Base-by-base conservation (phyloP, 2,329 filamentous ascomycete species). In the Talaromyces sp. region DNA sequence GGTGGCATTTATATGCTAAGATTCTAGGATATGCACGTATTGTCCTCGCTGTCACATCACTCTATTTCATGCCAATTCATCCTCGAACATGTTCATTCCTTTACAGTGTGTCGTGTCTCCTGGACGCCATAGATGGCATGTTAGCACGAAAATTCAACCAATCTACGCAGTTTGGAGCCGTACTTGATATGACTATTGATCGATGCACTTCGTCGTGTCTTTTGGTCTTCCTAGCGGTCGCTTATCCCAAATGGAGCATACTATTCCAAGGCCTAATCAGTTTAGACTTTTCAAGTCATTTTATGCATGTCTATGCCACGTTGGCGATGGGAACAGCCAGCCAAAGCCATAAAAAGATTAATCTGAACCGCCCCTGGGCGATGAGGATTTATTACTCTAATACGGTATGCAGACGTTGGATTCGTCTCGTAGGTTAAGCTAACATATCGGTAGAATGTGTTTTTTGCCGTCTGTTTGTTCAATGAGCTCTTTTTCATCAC, bases 61-160 rank as follows among this genome's bases (percentile, higher is more conserved):
- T 99, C 70, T 97, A 97, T 83, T 99, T 97, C 83, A 99, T 99
- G 95, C 94, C 94, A 58, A 87, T 98, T 62, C 95, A 99, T 78
- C 94, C 94, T 19, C 90, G 94, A 73, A 97, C 93, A 43, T 98
- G 94, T 81, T 93, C 91, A 66, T 78, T 93, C 61, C 74, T 81
- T 10, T 99, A 99, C 84, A 94, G 89, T 75, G 82, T 98, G 66
- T 98, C 94, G 33, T 98, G 94, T 77, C 86, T 98, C 54, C 90
- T 99, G 69, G 95, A 99, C 76, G 95, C 94, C 54, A 86, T 97
- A 69, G 95, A 99, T 76, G 95, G 95, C 72, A 90, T 93, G 73
- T 93, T 93, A 22, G 95, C 95, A 65, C 89, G 92, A 60, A 83
- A 86, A 73, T 89, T 94, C 76, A 87, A 96, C 73, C 95, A 99